phyloP scores from a whole-genome alignment of 352 stramenopile genomes.

The Thalassiosira pacifica region DNA sequence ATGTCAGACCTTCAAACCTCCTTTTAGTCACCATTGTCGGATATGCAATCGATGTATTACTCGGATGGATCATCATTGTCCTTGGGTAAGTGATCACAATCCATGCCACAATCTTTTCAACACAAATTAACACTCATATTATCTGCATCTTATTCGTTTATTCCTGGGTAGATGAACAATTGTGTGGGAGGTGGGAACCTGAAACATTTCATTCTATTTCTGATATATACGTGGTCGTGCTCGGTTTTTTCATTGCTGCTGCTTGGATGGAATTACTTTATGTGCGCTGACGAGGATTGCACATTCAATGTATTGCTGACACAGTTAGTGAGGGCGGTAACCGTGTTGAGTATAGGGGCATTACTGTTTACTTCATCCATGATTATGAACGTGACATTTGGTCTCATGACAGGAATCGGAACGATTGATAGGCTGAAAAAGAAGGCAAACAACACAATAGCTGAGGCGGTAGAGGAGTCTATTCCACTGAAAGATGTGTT shows the following conservation, averaged over 20 bases:
- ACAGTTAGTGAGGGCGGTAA: constrained; percentile 84
- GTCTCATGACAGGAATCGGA: constrained; percentile 88
- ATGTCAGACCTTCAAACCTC: constrained; percentile 89
- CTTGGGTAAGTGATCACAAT: constrained; percentile 59
- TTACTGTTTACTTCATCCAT: constrained; percentile 84
- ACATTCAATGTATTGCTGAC: constrained; percentile 75
- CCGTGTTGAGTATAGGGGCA: constrained; percentile 76
- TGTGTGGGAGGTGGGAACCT: constrained; percentile 87
- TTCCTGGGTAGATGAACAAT: constrained; percentile 85
- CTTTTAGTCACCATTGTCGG: constrained; percentile 88
- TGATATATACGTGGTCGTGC: constrained; percentile 85
- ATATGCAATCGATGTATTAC: constrained; percentile 89
- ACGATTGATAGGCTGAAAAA: constrained; percentile 89
- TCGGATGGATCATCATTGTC: constrained; percentile 88
- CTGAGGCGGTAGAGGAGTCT: constrained; percentile 74
- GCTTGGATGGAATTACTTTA: constrained; percentile 85
- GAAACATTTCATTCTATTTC: constrained; percentile 89
- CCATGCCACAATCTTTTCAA: background rate
- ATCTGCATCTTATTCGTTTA: background rate
- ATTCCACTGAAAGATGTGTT: constrained; percentile 85
- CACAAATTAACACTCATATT: constrained; percentile 4
- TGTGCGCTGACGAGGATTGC: constrained; percentile 76
- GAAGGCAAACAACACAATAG: constrained; percentile 78
- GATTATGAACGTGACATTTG: constrained; percentile 89
- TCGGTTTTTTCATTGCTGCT: constrained; percentile 80